Evolutionary conservation across 129 eudicot species (phyloP).

Genomic region (Flaveria trinervia): DNA sequence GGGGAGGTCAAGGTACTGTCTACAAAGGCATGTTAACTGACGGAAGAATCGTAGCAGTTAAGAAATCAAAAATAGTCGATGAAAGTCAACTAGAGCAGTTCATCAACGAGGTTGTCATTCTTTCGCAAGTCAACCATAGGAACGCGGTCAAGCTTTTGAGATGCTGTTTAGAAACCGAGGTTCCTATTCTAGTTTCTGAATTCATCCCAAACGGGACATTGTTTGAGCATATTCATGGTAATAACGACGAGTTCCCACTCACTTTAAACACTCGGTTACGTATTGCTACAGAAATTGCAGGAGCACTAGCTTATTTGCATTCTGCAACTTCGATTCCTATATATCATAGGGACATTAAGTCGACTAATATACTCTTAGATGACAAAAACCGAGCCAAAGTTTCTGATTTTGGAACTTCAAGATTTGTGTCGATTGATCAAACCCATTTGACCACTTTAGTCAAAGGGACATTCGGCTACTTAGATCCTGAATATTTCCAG

Average conservation of each 20-base stretch:
- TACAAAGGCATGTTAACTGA: constrained; percentile 33
- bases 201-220: constrained; percentile 31
- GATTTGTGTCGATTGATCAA: constrained; percentile 26
- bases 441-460: constrained; percentile 33
- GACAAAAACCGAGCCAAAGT: constrained; percentile 27
- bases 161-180: constrained; percentile 29
- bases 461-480: constrained; percentile 30
- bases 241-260: constrained; percentile 23
- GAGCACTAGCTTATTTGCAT: constrained; percentile 28
- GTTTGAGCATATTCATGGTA: constrained; percentile 19
- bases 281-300: constrained; percentile 30
- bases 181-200: constrained; percentile 24
- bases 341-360: constrained; percentile 32
- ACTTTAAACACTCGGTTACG: constrained; percentile 27
- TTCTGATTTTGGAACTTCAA: constrained; percentile 32
- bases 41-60: constrained; percentile 27
- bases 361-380: constrained; percentile 28
- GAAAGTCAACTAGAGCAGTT: constrained; percentile 32
- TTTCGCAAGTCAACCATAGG: constrained; percentile 32
- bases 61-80: constrained; percentile 24
- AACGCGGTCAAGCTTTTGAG: constrained; percentile 23
- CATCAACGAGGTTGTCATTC: constrained; percentile 27
- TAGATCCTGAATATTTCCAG: constrained; percentile 27
- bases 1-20: constrained; percentile 30
- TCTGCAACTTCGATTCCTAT: constrained; percentile 33